Evolutionary conservation across 192 early-diverging fungal genomes (phyloP), one percentile per base, ranked within the genome.

Genomic region (Chytriomyces sp.): DNA sequence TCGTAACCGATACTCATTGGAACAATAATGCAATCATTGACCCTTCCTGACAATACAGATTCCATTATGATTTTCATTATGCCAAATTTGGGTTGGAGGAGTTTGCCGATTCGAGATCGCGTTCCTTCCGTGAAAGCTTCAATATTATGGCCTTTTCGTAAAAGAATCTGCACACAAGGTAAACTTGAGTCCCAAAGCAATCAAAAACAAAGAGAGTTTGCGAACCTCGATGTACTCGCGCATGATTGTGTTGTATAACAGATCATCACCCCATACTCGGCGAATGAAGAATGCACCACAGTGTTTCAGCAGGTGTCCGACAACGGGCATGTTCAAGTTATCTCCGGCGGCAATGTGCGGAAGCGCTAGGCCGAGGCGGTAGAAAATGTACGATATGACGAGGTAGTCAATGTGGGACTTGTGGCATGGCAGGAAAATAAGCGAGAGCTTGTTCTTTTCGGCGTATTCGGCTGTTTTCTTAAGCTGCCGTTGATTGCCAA

Each of bases 371-470:
- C 91, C 91, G 40, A 92, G 85, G 30, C 91, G 86, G 81, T 89
- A 92, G 76, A 94, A 89, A 10, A 94, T 81, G 66, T 90, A 93
- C 36, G 84, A 89, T 30, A 94, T 81, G 22, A 94, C 91, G 17
- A 94, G 75, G 74, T 94, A 94, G 75, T 94, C 93, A 38, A 94
- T 84, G 70, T 94, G 93, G 5, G 90, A 92, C 81, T 94, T 94
- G 77, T 94, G 93, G 38, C 83, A 94, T 37, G 93, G 93, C 54
- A 93, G 67, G 49, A 94, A 81, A 26, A 94, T 84, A 64, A 94
- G 80, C 12, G 91, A 93, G 41, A 91, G 82, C 41, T 88, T 86
- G 39, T 89, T 88, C 58, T 88, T 80, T 39, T 76, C 77, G 7
- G 76, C 78, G 37, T 75, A 65, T 39, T 70, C 63, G 17, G 77